Base-by-base conservation (phyloP, 2,329 filamentous ascomycete genomes). In the Trichoderma citrinoviride region DNA sequence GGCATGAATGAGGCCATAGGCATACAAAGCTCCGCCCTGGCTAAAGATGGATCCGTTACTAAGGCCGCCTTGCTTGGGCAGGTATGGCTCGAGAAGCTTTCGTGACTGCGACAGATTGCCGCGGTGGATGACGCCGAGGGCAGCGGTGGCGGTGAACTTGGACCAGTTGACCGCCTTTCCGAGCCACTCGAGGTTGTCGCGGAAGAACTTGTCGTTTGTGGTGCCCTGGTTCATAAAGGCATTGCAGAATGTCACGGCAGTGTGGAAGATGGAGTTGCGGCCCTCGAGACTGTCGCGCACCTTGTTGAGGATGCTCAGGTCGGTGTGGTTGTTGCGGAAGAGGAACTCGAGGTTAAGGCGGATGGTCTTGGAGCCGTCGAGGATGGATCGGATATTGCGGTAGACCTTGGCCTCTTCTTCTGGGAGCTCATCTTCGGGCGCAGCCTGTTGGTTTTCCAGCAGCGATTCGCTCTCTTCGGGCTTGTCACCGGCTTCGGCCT, bases 91-190 rank as follows among this genome's bases (percentile, higher is more conserved):
- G 15, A 99, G 84, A 2, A 99, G 85, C 80, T 97, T 97, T 73
- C 93, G 88, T 1, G 93, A 95, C 73, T 99, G 94, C 25, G 90
- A 91, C 66, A 99, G 83, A 77, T 99, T 99, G 64, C 95, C 95
- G 52, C 93, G 90, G 77, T 99, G 95, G 68, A 99, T 97, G 58
- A 98, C 95, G 77, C 95, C 95, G 6, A 99, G 83, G 7, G 95
- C 95, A 64, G 95, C 95, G 5, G 95, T 99, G 15, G 95, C 95
- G 0, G 95, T 97, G 76, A 99, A 99, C 77, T 99, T 99, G 67
- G 93, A 97, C 95, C 95, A 99, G 81, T 99, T 99, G 54, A 98
- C 93, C 27, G 95, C 95, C 82, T 98, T 99, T 67, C 94, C 93
- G 3, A 99, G 81, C 95, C 95, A 99, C 70, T 99, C 95, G 25